phyloP scores from a whole-genome alignment of 768 basidiomycete species.

The Exidia glandulosa region DNA sequence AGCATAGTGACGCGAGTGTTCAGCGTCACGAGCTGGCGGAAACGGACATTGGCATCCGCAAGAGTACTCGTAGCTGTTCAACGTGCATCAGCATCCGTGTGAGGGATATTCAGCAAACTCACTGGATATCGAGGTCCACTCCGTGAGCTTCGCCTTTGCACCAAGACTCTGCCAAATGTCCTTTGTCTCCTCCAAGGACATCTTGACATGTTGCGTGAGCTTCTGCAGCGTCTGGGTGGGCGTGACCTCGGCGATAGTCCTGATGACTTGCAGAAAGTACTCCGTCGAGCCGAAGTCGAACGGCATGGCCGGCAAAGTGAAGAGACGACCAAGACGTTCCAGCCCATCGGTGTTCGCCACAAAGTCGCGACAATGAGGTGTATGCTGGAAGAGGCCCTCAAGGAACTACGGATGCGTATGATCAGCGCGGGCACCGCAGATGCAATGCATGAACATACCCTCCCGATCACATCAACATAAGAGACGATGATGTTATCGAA shows the following conservation, averaged over 20 bases:
- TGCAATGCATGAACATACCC: conserved; percentile 34
- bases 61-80: conserved; percentile 33
- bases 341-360: conserved; percentile 65
- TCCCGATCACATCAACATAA: conserved; percentile 68
- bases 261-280: conserved; percentile 78
- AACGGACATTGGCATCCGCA: conserved; percentile 44
- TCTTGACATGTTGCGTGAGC: conserved; percentile 57
- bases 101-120: conserved; percentile 12
- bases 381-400: conserved; percentile 89
- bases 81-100: conserved; percentile 1
- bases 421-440: background rate
- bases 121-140: conserved; percentile 47
- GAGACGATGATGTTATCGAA: conserved; percentile 61
- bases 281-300: conserved; percentile 82
- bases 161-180: conserved; percentile 53
- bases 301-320: conserved; percentile 77
- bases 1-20: conserved; percentile 74
- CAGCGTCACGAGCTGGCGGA: conserved; percentile 63
- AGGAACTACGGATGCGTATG: conserved; percentile 50
- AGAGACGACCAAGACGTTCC: conserved; percentile 60
- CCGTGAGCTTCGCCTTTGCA: conserved; percentile 50
- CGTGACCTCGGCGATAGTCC: conserved; percentile 81
- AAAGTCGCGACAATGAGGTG: conserved; percentile 84
- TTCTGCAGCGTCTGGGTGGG: conserved; percentile 63
- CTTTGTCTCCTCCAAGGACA: conserved; percentile 56